phyloP scores from a whole-genome alignment of 2,329 filamentous ascomycete genomes.

The Pseudopyricularia javanii region DNA sequence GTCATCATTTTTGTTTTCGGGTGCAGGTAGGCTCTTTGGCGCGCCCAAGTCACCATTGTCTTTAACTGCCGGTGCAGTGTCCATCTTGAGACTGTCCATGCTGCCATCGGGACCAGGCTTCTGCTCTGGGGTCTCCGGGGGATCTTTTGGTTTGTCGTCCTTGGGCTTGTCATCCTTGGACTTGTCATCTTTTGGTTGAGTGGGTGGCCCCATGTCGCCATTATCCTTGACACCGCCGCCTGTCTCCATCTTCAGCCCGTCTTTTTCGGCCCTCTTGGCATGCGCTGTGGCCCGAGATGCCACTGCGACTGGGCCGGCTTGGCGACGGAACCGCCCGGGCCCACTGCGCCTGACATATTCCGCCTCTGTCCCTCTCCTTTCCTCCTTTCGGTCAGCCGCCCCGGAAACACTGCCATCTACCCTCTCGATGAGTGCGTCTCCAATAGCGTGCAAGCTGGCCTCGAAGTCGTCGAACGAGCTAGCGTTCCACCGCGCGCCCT shows the following conservation, averaged over 20 bases:
- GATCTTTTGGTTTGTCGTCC: neutral
- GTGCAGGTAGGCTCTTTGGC: neutral
- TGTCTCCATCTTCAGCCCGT: neutral
- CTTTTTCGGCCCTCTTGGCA: neutral
- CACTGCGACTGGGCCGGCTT: neutral
- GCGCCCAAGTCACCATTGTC: neutral
- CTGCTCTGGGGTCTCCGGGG: neutral
- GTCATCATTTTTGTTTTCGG: neutral
- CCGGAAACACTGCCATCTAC: constrained; percentile 12
- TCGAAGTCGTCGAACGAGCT: constrained; percentile 35
- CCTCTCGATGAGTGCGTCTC: constrained; percentile 34
- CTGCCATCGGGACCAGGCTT: neutral
- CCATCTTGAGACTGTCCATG: neutral
- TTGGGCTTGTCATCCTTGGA: neutral
- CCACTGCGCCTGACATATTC: neutral
- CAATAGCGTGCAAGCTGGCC: constrained; percentile 35
- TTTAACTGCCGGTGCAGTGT: neutral
- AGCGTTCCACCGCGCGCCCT: constrained; percentile 42
- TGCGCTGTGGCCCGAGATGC: neutral
- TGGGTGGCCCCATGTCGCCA: neutral
- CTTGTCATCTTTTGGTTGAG: neutral
- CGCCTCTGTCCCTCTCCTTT: neutral
- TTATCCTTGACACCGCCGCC: neutral
- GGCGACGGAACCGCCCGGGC: neutral
- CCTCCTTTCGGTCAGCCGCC: neutral